A percentile compares a stretch with the other conserved stretches of the same genome.
Conservation (phyloP, 768 basidiomycete species). For the Leccinellum rugosiceps region DNA sequence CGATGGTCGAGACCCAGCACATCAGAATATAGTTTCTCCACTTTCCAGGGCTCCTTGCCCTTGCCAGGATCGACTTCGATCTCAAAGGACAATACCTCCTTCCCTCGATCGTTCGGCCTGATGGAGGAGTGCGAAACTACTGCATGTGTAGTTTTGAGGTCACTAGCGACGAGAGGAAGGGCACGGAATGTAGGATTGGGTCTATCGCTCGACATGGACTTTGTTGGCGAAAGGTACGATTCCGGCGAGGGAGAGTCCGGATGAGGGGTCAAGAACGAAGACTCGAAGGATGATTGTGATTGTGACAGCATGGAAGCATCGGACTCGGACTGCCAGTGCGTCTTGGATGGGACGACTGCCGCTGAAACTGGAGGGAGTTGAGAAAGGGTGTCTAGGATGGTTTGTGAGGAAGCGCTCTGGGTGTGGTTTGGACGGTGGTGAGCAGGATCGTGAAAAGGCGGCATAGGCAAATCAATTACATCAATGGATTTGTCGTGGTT, state of each 20-base stretch:
- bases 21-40: slow-evolving; percentile 94
- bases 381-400: slow-evolving; percentile 9
- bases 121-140: slow-evolving; percentile 80
- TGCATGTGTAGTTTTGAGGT: slow-evolving; percentile 71
- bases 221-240: slow-evolving; percentile 29
- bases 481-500: slow-evolving; percentile 35
- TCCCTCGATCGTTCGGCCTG: slow-evolving; percentile 83
- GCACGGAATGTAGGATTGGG: slow-evolving; percentile 57
- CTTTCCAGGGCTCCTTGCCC: slow-evolving; percentile 71
- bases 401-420: slow-evolving; percentile 11
- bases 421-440: slow-evolving; percentile 8
- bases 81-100: slow-evolving; percentile 89
- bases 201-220: slow-evolving; percentile 23
- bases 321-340: slow-evolving; percentile 22
- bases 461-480: slow-evolving; percentile 53
- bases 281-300: slow-evolving; percentile 24
- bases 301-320: slow-evolving; percentile 21
- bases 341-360: slow-evolving; percentile 14
- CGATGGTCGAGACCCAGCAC: slow-evolving; percentile 84
- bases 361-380: slow-evolving; percentile 21
- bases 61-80: slow-evolving; percentile 70
- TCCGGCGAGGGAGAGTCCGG: slow-evolving; percentile 30
- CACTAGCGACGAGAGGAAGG: slow-evolving; percentile 63
- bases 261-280: slow-evolving; percentile 11
- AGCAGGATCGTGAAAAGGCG: slow-evolving; percentile 32